A percentile compares a stretch with the other conserved stretches of the same genome.
phyloP scores from a whole-genome alignment of 129 eudicot genomes.

The Oenanthe sinensis region DNA sequence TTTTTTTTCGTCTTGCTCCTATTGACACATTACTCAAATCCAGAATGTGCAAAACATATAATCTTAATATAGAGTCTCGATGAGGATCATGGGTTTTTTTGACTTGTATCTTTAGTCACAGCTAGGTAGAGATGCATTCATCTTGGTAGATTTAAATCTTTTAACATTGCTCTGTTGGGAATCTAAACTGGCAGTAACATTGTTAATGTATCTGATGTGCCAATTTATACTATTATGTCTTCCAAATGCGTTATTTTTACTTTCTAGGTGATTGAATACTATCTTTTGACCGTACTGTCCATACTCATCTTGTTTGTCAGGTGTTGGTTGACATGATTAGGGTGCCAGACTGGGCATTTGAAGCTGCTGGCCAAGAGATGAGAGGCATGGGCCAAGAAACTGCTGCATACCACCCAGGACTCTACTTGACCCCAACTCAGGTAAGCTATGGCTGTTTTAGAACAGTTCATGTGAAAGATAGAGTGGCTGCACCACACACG shows the following conservation, averaged over 20 bases:
- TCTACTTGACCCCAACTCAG: constrained; percentile 85
- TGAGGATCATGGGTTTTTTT: background rate
- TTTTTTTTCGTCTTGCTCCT: background rate
- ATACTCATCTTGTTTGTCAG: constrained; percentile 21
- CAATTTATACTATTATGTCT: background rate
- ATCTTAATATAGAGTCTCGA: background rate
- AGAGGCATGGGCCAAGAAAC: constrained; percentile 73
- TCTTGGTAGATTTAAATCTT: background rate
- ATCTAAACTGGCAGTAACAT: background rate
- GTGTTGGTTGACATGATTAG: constrained; percentile 81
- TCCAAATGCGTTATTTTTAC: background rate
- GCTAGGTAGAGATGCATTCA: background rate
- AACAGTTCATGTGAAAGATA: background rate
- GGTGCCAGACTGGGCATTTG: constrained; percentile 84
- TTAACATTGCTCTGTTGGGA: background rate
- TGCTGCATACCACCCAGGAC: constrained; percentile 72
- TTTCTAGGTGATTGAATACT: background rate
- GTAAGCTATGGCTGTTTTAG: constrained; percentile 20
- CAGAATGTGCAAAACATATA: background rate
- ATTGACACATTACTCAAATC: background rate
- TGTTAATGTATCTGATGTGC: background rate
- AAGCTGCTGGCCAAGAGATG: constrained; percentile 78
- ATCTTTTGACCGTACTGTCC: background rate
- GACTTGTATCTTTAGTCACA: background rate
- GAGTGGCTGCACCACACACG: background rate